phyloP scores from a whole-genome alignment of 345 rosid genomes.

The Boechera divaricarpa region DNA sequence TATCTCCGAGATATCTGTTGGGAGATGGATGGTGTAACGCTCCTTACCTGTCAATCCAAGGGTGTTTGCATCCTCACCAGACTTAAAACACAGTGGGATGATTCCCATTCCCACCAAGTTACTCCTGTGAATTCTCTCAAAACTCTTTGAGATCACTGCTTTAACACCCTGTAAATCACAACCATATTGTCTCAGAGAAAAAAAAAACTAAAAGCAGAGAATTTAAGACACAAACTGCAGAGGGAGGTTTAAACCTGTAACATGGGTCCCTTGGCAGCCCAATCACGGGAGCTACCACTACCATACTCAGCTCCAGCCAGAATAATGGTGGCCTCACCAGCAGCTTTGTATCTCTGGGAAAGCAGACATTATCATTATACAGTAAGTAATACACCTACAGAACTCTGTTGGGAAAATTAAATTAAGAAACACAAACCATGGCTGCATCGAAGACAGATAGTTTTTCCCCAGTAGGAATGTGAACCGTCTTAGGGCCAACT shows the following conservation, averaged over 20 bases:
- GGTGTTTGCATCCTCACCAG: constrained; percentile 91
- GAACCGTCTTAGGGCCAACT: constrained; percentile 93
- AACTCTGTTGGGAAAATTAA: constrained; percentile 25
- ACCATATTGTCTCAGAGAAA: constrained; percentile 20
- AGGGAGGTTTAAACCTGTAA: constrained; percentile 54
- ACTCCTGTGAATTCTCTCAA: constrained; percentile 97
- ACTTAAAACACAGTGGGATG: constrained; percentile 88
- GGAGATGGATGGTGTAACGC: constrained; percentile 86
- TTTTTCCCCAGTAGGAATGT: constrained; percentile 95
- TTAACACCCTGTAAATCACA: constrained; percentile 75
- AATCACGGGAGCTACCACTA: constrained; percentile 99
- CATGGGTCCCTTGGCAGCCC: constrained; percentile 99
- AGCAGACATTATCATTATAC: not conserved
- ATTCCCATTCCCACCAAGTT: constrained; percentile 99
- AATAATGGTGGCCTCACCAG: constrained; percentile 79
- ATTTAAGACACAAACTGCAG: not conserved
- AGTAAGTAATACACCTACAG: not conserved
- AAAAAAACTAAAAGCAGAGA: not conserved
- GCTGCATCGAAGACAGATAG: constrained; percentile 94
- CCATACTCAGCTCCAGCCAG: constrained; percentile 99
- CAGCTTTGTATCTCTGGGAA: constrained; percentile 79
- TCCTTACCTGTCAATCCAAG: constrained; percentile 92
- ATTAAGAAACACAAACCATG: constrained; percentile 53
- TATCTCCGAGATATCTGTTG: constrained; percentile 66
- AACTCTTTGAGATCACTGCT: constrained; percentile 97